A percentile compares a stretch with the other conserved stretches of the same genome.
phyloP scores from a whole-genome alignment of 2,329 filamentous ascomycete species.

The Chaetomiaceae sp. region DNA sequence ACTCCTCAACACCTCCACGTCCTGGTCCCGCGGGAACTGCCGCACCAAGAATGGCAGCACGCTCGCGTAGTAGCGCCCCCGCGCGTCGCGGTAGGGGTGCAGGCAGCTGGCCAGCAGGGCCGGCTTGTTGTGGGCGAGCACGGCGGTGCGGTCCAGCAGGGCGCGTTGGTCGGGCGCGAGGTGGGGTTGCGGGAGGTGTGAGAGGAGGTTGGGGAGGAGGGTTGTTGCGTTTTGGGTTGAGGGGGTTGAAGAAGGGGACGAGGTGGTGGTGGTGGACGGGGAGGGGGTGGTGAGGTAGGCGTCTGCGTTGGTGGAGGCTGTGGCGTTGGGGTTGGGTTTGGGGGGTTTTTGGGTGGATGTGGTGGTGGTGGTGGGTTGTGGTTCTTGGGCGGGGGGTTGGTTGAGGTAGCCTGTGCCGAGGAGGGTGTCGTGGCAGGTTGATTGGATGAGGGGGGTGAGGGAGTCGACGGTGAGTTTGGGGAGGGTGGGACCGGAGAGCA shows the following conservation, averaged over 20 bases:
- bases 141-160: slow-evolving; percentile 73
- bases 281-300: slow-evolving; percentile 54
- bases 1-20: slow-evolving; percentile 64
- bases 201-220: slow-evolving; percentile 59
- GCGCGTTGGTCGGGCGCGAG: slow-evolving; percentile 66
- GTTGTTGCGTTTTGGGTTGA: slow-evolving; percentile 49
- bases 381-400: too few species aligned
- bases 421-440: slow-evolving; percentile 70
- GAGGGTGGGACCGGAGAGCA: slow-evolving; percentile 58
- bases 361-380: slow-evolving; percentile 27
- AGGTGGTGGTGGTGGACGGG: neutral
- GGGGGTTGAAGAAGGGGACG: slow-evolving; percentile 30
- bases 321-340: slow-evolving; percentile 21
- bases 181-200: slow-evolving; percentile 57
- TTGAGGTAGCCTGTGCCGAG: slow-evolving; percentile 43
- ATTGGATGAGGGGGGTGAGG: slow-evolving; percentile 55
- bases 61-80: slow-evolving; percentile 61
- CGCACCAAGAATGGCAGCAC: slow-evolving; percentile 74
- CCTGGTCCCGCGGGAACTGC: slow-evolving; percentile 54
- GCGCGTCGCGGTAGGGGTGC: slow-evolving; percentile 62
- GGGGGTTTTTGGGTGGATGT: slow-evolving; percentile 27
- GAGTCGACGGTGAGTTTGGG: slow-evolving; percentile 59
- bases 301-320: slow-evolving; percentile 58
- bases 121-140: slow-evolving; percentile 61
- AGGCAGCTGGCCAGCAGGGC: slow-evolving; percentile 78